Conservation (phyloP, 2,329 filamentous ascomycete genomes). For the Trichoderma aggressivum region DNA sequence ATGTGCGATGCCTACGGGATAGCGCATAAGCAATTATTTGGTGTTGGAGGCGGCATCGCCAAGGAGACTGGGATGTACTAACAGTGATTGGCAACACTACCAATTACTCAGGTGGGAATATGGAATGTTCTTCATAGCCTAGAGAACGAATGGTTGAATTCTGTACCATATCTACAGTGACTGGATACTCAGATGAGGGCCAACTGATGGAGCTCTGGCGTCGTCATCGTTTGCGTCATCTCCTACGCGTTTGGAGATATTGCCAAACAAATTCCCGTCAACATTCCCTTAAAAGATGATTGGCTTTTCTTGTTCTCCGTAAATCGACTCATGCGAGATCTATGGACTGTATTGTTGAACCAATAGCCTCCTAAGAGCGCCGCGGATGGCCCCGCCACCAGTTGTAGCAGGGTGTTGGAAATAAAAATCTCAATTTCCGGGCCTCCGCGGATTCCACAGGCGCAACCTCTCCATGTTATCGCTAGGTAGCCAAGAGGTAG, state of each 20-base stretch:
- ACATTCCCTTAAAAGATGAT: too few relatives aligned
- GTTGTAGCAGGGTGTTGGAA: not conserved
- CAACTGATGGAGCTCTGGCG: not conserved
- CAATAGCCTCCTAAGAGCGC: not conserved
- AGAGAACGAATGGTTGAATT: not conserved
- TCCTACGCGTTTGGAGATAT: not conserved
- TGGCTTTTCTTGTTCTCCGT: not conserved
- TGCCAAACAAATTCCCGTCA: too few relatives aligned
- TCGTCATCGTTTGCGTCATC: not conserved
- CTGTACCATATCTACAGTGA: not conserved
- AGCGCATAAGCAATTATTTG: too few relatives aligned
- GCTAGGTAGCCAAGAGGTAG: too few relatives aligned
- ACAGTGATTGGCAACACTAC: rapidly evolving
- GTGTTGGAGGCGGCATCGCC: rapidly evolving
- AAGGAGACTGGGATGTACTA: rapidly evolving
- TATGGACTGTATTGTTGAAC: not conserved
- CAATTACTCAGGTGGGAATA: too few relatives aligned
- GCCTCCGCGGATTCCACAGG: too few relatives aligned
- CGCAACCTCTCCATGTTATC: too few relatives aligned
- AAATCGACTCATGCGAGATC: not conserved
- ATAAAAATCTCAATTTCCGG: not conserved
- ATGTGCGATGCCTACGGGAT: too few relatives aligned
- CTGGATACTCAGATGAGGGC: not conserved
- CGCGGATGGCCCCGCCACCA: not conserved
- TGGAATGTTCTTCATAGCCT: too few relatives aligned